Conservation (phyloP, 805 yeast genomes). For the Danielia oregonensis region DNA sequence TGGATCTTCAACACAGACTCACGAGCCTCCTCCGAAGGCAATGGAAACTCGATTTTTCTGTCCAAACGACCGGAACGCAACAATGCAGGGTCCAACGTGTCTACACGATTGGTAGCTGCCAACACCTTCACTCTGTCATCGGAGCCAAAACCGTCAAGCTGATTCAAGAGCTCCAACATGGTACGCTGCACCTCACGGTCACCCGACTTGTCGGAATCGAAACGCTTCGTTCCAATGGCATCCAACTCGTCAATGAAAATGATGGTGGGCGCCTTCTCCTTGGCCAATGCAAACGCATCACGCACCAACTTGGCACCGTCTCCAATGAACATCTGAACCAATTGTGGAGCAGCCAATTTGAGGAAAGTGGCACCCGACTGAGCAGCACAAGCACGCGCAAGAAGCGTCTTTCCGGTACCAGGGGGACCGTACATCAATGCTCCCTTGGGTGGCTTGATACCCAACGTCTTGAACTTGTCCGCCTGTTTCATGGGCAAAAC, state of each 20-base stretch:
- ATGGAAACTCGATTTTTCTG: constrained; percentile 70
- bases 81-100: constrained; percentile 20
- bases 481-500: constrained; percentile 22
- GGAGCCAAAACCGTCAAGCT: constrained; percentile 19
- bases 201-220: constrained; percentile 19
- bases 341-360: constrained; percentile 20
- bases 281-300: constrained; percentile 20
- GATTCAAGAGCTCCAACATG: constrained; percentile 21
- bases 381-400: constrained; percentile 21
- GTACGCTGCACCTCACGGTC: constrained; percentile 22
- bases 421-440: constrained; percentile 23
- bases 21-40: constrained; percentile 96
- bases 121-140: constrained; percentile 43
- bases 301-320: constrained; percentile 22
- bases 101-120: constrained; percentile 20
- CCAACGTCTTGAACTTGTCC: constrained; percentile 18
- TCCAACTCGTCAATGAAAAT: constrained; percentile 21
- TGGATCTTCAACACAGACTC: constrained; percentile 96
- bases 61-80: constrained; percentile 22
- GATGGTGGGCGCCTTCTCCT: constrained; percentile 21
- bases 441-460: constrained; percentile 20
- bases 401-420: constrained; percentile 20
- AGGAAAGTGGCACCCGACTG: constrained; percentile 19
- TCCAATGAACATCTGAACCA: constrained; percentile 21
- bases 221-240: constrained; percentile 20